Base-by-base conservation (phyloP, 176 grass and related monocot genomes). In the Paspalum vaginatum region DNA sequence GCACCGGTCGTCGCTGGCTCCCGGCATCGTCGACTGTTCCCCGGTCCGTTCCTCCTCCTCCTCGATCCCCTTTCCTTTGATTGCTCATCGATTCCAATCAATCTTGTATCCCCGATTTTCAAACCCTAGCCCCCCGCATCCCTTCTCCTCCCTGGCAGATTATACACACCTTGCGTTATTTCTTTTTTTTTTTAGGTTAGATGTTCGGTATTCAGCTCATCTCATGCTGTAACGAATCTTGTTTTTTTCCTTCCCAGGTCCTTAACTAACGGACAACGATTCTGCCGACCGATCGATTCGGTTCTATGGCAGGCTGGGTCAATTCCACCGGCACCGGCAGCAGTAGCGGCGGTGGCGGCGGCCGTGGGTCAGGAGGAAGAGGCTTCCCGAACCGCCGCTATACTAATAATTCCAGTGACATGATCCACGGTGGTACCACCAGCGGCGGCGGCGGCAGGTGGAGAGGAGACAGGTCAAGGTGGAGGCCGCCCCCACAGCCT, bases 301-400 rank as follows among this genome's bases (percentile, higher is more conserved):
- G 18, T 54, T 79, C 49, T 45, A 87, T 87, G 85, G 85, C 85
- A 17, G 85, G 85, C 72, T 87, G 79, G 79, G 22, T 20, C 6
- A 60, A 62, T 76, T 62, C 64, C 64, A 81, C 61, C 51, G 78
- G 68, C 69, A 21, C 22, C 22, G 46, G 37, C 77, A 11, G 13
- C 22, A 37, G 37, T 62, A 11, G 13, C 24, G 60, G 65, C 8
- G 9, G 54, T 40, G 64, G 63, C 6, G 75, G 75, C 9, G 45
- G 71, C 5, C 63, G 85, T 22, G 76, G 66, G 12, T 53, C 64
- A 14, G 77, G 83, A 10, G 75, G 69, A 5, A 52, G 83, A 52
- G 70, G 63, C 51, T 69, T 81, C 55, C 4, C 61, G 20, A 76
- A 67, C 63, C 78, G 41, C 38, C 77, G 8, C 4, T 68, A 55